phyloP scores from a whole-genome alignment of 805 yeast species.

The Metschnikowia koreensis region DNA sequence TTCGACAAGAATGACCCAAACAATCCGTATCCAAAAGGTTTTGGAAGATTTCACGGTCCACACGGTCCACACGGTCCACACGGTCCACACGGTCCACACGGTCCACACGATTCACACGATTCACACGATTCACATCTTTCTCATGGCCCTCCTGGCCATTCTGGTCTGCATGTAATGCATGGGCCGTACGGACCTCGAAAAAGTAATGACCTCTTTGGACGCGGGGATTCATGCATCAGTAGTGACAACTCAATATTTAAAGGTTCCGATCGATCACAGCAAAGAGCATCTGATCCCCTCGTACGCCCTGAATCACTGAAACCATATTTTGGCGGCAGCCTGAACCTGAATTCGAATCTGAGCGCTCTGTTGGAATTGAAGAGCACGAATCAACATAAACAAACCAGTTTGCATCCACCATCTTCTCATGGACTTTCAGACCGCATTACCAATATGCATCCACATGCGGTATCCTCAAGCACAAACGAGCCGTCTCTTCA shows the following conservation, averaged over 20 bases:
- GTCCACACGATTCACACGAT: constrained; percentile 2
- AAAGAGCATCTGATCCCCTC: background rate
- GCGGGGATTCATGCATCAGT: background rate
- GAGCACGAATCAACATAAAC: background rate
- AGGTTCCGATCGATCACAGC: background rate
- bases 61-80: background rate
- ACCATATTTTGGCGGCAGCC: too few relatives aligned
- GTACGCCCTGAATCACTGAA: too few relatives aligned
- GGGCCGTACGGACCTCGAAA: constrained; percentile 4
- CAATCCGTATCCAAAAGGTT: background rate
- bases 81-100: constrained; percentile 3
- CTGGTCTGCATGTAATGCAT: background rate
- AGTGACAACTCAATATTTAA: background rate
- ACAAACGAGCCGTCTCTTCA: background rate
- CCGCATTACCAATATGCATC: background rate
- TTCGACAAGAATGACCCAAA: background rate
- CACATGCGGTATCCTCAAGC: too few relatives aligned
- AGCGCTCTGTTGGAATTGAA: background rate
- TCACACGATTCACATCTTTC: constrained; percentile 1
- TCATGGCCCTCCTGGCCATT: constrained; percentile 4
- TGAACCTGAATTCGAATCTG: background rate
- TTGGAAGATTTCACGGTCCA: background rate
- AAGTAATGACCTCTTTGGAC: background rate
- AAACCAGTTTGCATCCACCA: background rate
- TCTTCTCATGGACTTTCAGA: background rate